Base-by-base conservation (phyloP, 2,329 filamentous ascomycete species). In the Phaeosphaeriaceae sp. region DNA sequence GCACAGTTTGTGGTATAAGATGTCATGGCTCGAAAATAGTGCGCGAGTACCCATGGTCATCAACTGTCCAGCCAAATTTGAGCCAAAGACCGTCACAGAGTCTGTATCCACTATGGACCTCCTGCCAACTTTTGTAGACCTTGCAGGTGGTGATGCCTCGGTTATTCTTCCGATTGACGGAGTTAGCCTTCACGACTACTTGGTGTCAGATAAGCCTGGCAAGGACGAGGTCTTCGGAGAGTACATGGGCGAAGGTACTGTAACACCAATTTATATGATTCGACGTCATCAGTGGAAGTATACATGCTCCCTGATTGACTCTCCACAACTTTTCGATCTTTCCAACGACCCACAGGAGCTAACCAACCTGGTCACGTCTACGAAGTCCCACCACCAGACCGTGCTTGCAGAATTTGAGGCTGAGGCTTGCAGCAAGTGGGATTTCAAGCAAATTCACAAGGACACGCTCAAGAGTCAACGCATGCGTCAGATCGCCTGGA, bases 1-100 rank as follows among this genome's bases (percentile, higher is more conserved):
- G 79, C 87, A 91, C 44, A 89, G 89, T 5, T 79, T 97, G 38
- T 97, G 92, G 92, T 92, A 96, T 80, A 97, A 97, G 82, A 97
- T 97, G 92, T 91, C 86, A 68, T 97, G 94, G 83, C 96, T 92
- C 66, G 92, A 97, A 81, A 87, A 87, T 33, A 96, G 91, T 11
- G 90, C 91, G 37, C 88, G 92, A 21, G 92, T 97, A 17, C 92
- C 92, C 1, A 86, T 97, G 70, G 80, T 97, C 58, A 83, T 96
- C 70, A 87, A 91, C 73, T 86, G 92, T 64, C 92, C 92, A 20
- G 81, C 86, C 63, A 82, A 81, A 53, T 96, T 93, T 73, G 71
- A 80, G 12, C 87, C 92, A 26, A 90, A 86, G 77, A 87, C 86
- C 28, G 88, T 97, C 21, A 81, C 82, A 15, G 81, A 93, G 73